These are phyloP conservation scores for Torulaspora globosa DNA, from an alignment of 1,139 yeast genomes.

Conservation along the genomic window DNA sequence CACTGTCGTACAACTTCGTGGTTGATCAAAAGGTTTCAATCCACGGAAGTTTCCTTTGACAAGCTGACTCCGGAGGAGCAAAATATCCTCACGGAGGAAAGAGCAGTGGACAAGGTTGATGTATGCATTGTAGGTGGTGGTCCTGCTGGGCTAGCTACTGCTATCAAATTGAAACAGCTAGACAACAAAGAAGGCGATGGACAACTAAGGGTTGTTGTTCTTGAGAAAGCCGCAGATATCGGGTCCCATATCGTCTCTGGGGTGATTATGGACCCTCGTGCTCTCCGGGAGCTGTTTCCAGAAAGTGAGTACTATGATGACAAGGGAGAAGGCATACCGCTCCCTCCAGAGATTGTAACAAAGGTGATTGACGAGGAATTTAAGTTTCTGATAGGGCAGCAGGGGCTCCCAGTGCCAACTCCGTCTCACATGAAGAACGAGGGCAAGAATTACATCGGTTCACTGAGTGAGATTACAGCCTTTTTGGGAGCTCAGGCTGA, in stretches of 20 bases:
- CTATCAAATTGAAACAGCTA: constrained; percentile 79
- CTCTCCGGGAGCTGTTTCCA: constrained; percentile 81
- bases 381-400: constrained; percentile 57
- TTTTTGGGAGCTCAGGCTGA: constrained; percentile 86
- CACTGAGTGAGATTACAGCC: constrained; percentile 75
- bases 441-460: constrained; percentile 78
- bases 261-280: constrained; percentile 87
- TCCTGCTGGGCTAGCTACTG: constrained; percentile 94
- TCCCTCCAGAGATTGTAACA: constrained; percentile 72
- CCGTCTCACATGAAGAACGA: constrained; percentile 87
- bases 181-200: constrained; percentile 66
- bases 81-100: constrained; percentile 50
- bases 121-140: constrained; percentile 97
- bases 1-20: constrained; percentile 4
- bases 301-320: constrained; percentile 53
- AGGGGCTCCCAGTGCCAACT: constrained; percentile 72
- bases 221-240: constrained; percentile 90
- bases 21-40: constrained; percentile 8
- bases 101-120: constrained; percentile 83
- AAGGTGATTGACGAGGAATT: constrained; percentile 65
- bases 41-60: constrained; percentile 37
- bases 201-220: constrained; percentile 70
- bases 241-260: constrained; percentile 92
- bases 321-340: constrained; percentile 59
- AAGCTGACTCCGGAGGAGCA: constrained; percentile 46